Base-by-base conservation (phyloP, 2,329 filamentous ascomycete species). In the Lecanicillium sp. region DNA sequence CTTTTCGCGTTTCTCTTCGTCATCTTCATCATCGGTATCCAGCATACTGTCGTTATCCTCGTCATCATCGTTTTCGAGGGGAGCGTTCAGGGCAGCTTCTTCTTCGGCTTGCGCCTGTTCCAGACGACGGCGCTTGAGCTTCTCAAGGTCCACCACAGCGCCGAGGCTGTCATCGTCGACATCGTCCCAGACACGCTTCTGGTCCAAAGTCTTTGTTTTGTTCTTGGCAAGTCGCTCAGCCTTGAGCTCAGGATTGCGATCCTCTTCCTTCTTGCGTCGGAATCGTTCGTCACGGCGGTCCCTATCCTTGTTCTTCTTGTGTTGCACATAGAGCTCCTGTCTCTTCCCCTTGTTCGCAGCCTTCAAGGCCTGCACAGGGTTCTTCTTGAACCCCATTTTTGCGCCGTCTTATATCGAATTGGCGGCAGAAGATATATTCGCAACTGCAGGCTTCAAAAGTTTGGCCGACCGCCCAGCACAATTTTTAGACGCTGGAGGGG, bases 181-280 rank as follows among this genome's bases (percentile, higher is more conserved):
- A 44, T 90, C 83, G 59, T 96, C 90, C 88, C 89, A 97, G 26
- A 88, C 82, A 63, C 93, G 81, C 73, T 95, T 95, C 58, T 83
- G 80, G 58, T 96, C 90, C 50, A 95, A 77, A 0, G 89, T 95
- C 47, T 80, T 66, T 0, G 93, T 86, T 36, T 90, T 77, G 69
- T 95, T 95, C 56, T 78, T 81, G 51, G 81, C 82, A 52, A 91
- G 72, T 58, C 93, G 80, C 55, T 85, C 79, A 52, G 80, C 81
- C 56, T 82, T 81, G 51, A 95, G 68, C 51, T 81, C 77, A 2
- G 91, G 90, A 60, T 96, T 81, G 65, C 85, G 87, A 54, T 84
- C 79, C 67, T 98, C 93, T 61, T 90, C 87, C 68, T 86, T 87
- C 69, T 88, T 90, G 51, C 88, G 77, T 41, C 79, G 79, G 63